phyloP scores from a whole-genome alignment of 345 rosid genomes.

The Eucalyptus curtisii region DNA sequence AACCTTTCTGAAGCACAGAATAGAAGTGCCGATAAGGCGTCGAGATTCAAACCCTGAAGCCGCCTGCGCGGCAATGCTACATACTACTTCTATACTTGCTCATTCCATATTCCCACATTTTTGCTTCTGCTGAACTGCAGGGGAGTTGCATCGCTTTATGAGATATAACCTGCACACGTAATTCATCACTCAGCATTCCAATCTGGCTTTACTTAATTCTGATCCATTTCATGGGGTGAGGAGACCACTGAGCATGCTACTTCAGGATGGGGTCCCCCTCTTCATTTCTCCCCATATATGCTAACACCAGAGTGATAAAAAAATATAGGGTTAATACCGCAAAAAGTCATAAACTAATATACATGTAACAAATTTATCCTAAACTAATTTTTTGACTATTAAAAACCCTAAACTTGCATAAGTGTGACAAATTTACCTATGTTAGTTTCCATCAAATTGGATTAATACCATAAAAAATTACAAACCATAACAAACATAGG shows the following conservation, averaged over 20 bases:
- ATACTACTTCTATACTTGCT: not conserved
- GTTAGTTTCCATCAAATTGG: no score
- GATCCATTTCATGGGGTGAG: not conserved
- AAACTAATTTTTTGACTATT: no score
- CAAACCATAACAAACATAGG: no score
- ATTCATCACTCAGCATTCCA: not conserved
- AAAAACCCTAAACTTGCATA: no score
- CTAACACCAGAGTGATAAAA: not conserved
- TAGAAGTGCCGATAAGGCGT: not conserved
- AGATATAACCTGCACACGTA: not conserved
- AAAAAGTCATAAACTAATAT: no score
- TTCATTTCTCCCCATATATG: not conserved
- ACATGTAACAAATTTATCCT: no score
- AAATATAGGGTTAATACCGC: no score
- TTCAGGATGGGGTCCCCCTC: not conserved
- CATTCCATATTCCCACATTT: not conserved
- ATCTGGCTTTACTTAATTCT: not conserved
- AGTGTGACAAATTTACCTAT: no score
- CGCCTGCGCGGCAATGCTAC: not conserved
- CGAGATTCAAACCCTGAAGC: not conserved
- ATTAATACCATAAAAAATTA: no score
- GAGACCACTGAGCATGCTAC: not conserved
- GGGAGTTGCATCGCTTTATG: not conserved
- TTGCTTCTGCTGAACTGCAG: not conserved
- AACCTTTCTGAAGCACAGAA: not conserved